phyloP scores from a whole-genome alignment of 2,329 filamentous ascomycete genomes.

The Escovopsis sp. region DNA sequence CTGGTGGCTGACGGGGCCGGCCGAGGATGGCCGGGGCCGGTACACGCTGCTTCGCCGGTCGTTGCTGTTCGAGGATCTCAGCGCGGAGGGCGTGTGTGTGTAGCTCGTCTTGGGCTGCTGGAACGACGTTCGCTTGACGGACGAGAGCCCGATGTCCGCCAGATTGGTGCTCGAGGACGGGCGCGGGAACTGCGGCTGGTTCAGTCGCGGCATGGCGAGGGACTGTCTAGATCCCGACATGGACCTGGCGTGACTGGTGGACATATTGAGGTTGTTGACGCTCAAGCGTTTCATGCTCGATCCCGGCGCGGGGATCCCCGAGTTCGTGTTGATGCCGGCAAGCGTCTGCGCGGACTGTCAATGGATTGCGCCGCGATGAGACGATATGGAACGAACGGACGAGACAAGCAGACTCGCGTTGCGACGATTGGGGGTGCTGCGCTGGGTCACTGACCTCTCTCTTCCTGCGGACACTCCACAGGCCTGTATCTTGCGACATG shows the following conservation, averaged over 20 bases:
- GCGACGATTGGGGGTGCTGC: background rate
- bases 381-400: conserved; percentile 1
- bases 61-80: conserved; percentile 34
- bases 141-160: conserved; percentile 65
- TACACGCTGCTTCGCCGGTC: conserved; percentile 73
- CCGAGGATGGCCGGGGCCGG: conserved; percentile 51
- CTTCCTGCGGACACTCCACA: conserved; percentile 84
- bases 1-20: conserved; percentile 59
- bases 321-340: conserved; percentile 68
- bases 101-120: conserved; percentile 57
- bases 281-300: conserved; percentile 91
- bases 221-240: conserved; percentile 74
- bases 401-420: background rate
- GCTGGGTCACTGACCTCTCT: conserved; percentile 54
- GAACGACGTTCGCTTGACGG: conserved; percentile 69
- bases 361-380: conserved; percentile 7
- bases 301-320: conserved; percentile 74
- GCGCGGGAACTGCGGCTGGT: conserved; percentile 75
- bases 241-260: conserved; percentile 56
- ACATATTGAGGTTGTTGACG: conserved; percentile 55
- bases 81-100: conserved; percentile 37
- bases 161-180: conserved; percentile 72
- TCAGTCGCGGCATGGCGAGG: conserved; percentile 69
- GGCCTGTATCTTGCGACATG: conserved; percentile 78
- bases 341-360: conserved; percentile 51